A percentile compares a stretch with the other conserved stretches of the same genome.
These are phyloP conservation scores for Tinospora cordifolia DNA, from an alignment of 164 flowering plant genomes.

Conservation along the genomic window DNA sequence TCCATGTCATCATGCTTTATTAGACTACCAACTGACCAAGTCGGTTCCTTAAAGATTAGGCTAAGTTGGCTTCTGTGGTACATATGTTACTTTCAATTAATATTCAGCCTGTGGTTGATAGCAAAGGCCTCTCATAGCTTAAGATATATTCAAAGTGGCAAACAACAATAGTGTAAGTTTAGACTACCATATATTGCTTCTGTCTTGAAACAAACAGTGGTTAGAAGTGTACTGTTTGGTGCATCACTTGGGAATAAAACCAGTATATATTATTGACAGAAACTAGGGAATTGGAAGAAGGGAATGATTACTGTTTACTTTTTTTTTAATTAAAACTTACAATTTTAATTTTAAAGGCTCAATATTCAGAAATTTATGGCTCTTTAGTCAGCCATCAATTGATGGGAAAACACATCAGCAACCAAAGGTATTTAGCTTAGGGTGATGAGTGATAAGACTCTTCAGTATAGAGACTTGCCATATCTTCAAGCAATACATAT, in stretches of 20 bases:
- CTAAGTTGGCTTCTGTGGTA: not conserved
- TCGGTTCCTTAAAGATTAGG: conserved; percentile 1
- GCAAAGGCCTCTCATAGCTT: too few species aligned
- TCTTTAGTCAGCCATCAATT: not conserved
- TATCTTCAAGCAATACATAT: not conserved
- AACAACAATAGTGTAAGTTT: not conserved
- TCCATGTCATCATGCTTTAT: not conserved
- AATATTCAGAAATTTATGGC: not conserved
- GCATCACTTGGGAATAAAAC: too few species aligned
- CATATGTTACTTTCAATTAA: not conserved
- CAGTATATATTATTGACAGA: too few species aligned
- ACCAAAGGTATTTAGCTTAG: not conserved
- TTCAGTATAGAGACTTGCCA: not conserved
- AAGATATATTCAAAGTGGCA: too few species aligned
- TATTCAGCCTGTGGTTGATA: too few species aligned
- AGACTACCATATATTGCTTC: not conserved
- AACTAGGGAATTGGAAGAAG: too few species aligned
- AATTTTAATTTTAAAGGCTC: not conserved
- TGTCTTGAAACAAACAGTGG: not conserved
- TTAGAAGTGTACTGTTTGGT: not conserved
- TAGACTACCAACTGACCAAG: not conserved
- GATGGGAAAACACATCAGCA: not conserved
- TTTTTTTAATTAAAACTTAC: too few species aligned
- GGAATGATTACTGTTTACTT: too few species aligned
- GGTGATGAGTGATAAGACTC: not conserved